Percentiles rank a stretch among this genome's conserved stretches.
Evolutionary conservation across 805 yeast genomes (phyloP).

Genomic region (Millerozyma miso): DNA sequence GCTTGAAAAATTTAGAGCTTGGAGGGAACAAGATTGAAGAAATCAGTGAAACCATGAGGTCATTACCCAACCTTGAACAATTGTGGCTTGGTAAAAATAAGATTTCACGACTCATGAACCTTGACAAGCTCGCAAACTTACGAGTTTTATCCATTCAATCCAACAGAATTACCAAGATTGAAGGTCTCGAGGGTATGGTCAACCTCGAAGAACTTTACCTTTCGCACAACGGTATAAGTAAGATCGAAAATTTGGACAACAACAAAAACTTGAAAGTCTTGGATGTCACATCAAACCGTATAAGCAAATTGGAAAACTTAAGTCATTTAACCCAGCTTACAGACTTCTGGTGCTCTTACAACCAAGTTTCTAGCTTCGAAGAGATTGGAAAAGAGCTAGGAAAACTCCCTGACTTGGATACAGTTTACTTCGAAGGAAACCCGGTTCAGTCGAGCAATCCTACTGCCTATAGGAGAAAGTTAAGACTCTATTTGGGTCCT

Average conservation of each 20-base stretch:
- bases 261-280: constrained; percentile 63
- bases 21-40: constrained; percentile 79
- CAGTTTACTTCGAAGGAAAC: constrained; percentile 91
- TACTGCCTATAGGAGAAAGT: constrained; percentile 82
- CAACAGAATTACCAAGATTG: constrained; percentile 71
- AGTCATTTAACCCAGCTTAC: constrained; percentile 67
- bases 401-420: constrained; percentile 60
- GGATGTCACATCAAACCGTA: constrained; percentile 76
- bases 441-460: constrained; percentile 73
- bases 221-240: constrained; percentile 75
- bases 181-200: constrained; percentile 69
- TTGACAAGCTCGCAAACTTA: constrained; percentile 56
- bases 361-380: constrained; percentile 62
- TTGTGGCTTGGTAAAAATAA: constrained; percentile 92
- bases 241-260: constrained; percentile 74
- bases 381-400: constrained; percentile 66
- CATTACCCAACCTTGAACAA: constrained; percentile 57
- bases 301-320: constrained; percentile 59
- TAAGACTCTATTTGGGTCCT: constrained; percentile 67
- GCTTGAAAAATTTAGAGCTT: constrained; percentile 70
- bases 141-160: constrained; percentile 84
- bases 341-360: constrained; percentile 91
- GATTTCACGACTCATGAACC: constrained; percentile 60
- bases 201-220: constrained; percentile 83
- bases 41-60: constrained; percentile 53